Evolutionary conservation across 331 rosid species (phyloP), one percentile per base, ranked within the genome.

Genomic region (Quercus phellos): DNA sequence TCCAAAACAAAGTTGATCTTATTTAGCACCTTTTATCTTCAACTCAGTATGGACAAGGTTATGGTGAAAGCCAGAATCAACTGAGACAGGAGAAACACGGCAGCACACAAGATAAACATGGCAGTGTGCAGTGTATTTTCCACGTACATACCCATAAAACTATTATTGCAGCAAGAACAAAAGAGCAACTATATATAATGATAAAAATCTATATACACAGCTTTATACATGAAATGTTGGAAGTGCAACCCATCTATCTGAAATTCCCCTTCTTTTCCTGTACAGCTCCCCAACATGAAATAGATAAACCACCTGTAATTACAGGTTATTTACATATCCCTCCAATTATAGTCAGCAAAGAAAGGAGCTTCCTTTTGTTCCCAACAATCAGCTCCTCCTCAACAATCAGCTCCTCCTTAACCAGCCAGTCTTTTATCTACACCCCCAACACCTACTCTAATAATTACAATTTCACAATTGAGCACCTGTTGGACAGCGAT

Each of bases 381-480:
- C 74, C 58, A 24, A 73, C 79, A 82, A 58, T 78, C 85, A 61
- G 86, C 86, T 64, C 78, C 71, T 30, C 82, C 72, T 67, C 74
- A 55, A 50, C 79, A 35, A 81, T 76, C 64, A 81, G 55, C 71
- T 67, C 32, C 81, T 73, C 38, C 81, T 68, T 72, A 72, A 64
- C 46, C 76, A 74, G 77, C 73, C 74, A 69, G 67, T 35, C 58
- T 70, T 80, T 73, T 85, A 78, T 82, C 90, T 90, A 90, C 88
- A 84, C 83, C 74, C 69, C 87, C 84, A 72, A 12, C 70, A 19
- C 73, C 87, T 85, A 85, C 81, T 83, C 93, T 84, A 82, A 82
- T 92, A 89, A 70, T 89, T 89, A 91, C 97, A 92, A 72, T 64
- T 86, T 87, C 92, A 87, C 82, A 79, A 68, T 85, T 81, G 77